Evolutionary conservation across 148 eudicot genomes (phyloP), one percentile per base, ranked within the genome.

Genomic region (Spergularia bocconei): DNA sequence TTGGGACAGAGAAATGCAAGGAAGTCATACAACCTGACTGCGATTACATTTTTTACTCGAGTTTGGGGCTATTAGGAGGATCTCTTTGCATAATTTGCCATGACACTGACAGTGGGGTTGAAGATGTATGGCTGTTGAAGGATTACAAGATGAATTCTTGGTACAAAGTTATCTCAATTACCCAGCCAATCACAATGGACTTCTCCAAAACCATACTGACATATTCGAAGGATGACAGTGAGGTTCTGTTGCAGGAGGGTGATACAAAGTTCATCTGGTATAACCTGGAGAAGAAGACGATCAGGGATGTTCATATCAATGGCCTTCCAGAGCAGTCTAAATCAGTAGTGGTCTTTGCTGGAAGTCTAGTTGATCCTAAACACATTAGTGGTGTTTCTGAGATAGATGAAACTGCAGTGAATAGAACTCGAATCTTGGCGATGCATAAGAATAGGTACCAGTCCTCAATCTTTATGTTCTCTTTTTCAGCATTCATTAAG

Each of bases 91-190:
- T 71, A 13, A 13, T 56, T 54, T 72, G 75, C 53, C 75, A 60
- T 7, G 41, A 72, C 56, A 36, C 66, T 58, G 38, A 44, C 19
- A 65, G 20, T 59, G 65, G 67, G 47, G 75, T 72, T 9, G 48
- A 44, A 44, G 67, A 72, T 72, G 21, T 72, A 47, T 72, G 75
- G 67, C 66, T 65, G 53, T 64, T 75, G 78, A 75, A 75, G 53
- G 63, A 75, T 65, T 41, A 62, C 29, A 20, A 55, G 62, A 65
- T 51, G 39, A 20, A 57, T 71, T 16, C 23, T 44, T 61, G 76
- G 68, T 21, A 14, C 33, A 73, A 60, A 16, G 56, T 73, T 15
- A 47, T 61, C 48, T 73, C 67, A 7, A 73, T 73, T 11, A 41
- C 57, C 60, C 68, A 72, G 29, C 65, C 65, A 13, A 59, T 20